Evolutionary conservation across 495 filamentous ascomycete genomes (phyloP).

Genomic region (Friedmanniomyces endolithicus): DNA sequence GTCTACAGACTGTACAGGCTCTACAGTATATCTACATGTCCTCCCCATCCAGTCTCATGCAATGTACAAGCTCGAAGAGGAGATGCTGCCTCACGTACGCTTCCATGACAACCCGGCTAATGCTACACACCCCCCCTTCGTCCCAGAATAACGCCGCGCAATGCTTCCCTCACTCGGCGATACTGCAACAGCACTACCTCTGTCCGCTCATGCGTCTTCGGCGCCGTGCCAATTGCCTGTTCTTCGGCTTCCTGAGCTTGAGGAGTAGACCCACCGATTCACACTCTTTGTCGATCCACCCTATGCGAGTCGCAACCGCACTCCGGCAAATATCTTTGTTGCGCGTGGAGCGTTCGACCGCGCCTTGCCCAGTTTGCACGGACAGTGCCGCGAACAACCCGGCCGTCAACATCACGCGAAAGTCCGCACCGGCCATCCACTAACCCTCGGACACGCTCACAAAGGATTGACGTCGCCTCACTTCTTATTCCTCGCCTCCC

Average conservation of each 20-base stretch:
- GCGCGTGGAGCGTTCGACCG: no score
- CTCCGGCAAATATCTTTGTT: no score
- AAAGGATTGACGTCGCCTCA: conserved; percentile 30
- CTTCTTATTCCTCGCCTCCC: conserved; percentile 61
- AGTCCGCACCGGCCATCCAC: no score
- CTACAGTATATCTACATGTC: background rate
- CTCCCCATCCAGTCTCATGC: background rate
- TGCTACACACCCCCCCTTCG: background rate
- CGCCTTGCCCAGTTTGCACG: no score
- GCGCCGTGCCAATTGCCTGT: no score
- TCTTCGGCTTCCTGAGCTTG: no score
- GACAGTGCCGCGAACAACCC: no score
- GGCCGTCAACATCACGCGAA: no score
- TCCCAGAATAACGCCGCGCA: background rate
- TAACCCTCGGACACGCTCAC: no score
- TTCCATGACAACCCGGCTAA: background rate
- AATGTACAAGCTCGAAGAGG: background rate
- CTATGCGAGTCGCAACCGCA: no score
- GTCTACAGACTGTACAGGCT: background rate
- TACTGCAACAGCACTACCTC: background rate
- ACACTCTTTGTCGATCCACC: no score
- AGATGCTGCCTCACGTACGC: background rate
- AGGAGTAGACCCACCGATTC: no score
- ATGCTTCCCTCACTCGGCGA: background rate
- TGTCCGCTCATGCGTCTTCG: conserved; percentile 16